Evolutionary conservation across 2,329 filamentous ascomycete genomes (phyloP).

Genomic region (Nothopassalora personata): DNA sequence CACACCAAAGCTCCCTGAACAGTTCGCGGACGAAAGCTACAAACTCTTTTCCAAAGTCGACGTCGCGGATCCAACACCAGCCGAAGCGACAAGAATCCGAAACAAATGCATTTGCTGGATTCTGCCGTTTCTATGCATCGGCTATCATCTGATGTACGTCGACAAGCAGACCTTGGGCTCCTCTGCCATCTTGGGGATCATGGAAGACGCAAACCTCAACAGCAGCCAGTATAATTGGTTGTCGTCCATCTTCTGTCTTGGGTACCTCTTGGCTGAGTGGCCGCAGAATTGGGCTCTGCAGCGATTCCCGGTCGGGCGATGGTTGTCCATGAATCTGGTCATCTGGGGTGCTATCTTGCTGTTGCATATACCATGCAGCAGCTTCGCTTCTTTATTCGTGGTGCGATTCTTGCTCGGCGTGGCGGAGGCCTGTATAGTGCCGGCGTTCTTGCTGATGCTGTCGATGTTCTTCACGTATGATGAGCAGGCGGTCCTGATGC

Average conservation of each 20-base stretch:
- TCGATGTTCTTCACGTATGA: conserved; percentile 18
- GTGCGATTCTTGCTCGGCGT: conserved; percentile 30
- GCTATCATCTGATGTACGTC: conserved; percentile 20
- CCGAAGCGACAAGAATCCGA: conserved; percentile 11
- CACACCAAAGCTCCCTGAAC: conserved; percentile 11
- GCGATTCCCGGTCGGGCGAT: conserved; percentile 13
- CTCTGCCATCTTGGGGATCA: conserved; percentile 31
- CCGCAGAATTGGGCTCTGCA: conserved; percentile 26
- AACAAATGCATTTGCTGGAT: conserved; percentile 18
- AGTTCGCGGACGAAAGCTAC: conserved; percentile 16
- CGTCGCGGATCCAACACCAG: conserved; percentile 13
- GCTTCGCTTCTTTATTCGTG: conserved; percentile 22
- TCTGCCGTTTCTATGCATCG: conserved; percentile 16
- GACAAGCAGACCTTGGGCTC: conserved; percentile 20
- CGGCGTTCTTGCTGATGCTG: conserved; percentile 11
- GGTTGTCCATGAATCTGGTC: conserved; percentile 15
- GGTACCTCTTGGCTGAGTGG: conserved; percentile 24
- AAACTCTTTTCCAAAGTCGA: conserved; percentile 17
- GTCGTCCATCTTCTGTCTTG: conserved; percentile 21
- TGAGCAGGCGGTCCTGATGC: conserved; percentile 15
- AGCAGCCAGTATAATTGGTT: conserved; percentile 29
- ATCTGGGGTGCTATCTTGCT: conserved; percentile 29
- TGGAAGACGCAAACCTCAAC: conserved; percentile 27
- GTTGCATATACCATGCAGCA: conserved; percentile 23
- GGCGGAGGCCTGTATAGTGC: conserved; percentile 22